These are phyloP conservation scores for Ustulina deusta DNA, from an alignment of 2,329 filamentous ascomycete genomes.

Conservation along the genomic window DNA sequence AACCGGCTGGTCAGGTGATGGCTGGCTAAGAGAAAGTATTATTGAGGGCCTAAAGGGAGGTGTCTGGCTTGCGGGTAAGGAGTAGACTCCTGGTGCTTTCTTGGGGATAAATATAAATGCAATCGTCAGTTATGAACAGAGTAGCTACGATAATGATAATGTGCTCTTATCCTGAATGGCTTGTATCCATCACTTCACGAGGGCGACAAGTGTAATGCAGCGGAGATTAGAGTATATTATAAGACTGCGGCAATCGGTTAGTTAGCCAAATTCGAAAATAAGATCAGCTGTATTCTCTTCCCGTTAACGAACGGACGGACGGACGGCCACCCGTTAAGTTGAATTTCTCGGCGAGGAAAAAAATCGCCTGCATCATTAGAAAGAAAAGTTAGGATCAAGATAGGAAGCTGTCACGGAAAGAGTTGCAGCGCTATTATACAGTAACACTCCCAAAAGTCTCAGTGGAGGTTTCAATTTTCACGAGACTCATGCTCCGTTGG, in stretches of 20 bases:
- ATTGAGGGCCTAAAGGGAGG: constrained; percentile 67
- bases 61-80: constrained; percentile 62
- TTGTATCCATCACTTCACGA: neutral
- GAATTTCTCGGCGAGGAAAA: too few relatives aligned
- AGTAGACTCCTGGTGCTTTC: constrained; percentile 26
- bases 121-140: neutral
- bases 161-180: neutral
- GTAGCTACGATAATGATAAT: neutral
- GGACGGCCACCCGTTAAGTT: too few relatives aligned
- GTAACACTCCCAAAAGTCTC: too few relatives aligned
- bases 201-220: neutral
- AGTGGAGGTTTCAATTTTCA: too few relatives aligned
- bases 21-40: constrained; percentile 68
- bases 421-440: too few relatives aligned
- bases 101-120: neutral
- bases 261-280: neutral
- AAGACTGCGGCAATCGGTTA: neutral
- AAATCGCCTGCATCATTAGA: too few relatives aligned
- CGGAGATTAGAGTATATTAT: neutral
- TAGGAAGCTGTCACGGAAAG: too few relatives aligned
- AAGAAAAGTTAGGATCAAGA: too few relatives aligned
- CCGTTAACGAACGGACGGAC: too few relatives aligned
- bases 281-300: neutral
- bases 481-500: too few relatives aligned
- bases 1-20: constrained; percentile 53